Evolutionary conservation across 2,329 filamentous ascomycete genomes (phyloP), one percentile per base, ranked within the genome.

Genomic region (Lecanicillium sp.): DNA sequence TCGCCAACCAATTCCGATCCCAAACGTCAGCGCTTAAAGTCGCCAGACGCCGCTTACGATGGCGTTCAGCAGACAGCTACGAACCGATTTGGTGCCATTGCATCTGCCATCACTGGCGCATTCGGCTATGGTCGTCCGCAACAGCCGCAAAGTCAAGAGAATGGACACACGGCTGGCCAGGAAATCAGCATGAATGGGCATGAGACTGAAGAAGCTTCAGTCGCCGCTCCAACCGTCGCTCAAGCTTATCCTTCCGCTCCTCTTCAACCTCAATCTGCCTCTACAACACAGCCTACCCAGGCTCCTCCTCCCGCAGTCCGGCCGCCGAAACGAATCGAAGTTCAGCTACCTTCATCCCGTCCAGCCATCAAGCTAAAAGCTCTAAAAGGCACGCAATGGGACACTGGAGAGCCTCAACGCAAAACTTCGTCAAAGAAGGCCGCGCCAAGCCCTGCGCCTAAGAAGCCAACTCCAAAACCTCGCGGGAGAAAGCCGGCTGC

Each of bases 311-410:
- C 45, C 9, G 43, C 40, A n/a, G 32, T 33, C 4, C 33, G 45
- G 29, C 40, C 43, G 5, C 20, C 38, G 27, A 41, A 43, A 27
- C 34, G 43, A 12, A 44, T 37, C 25, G 29, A 37, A 16, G 20
- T 37, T 1, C 39, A 15, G 28, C 9, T 37, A 6, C 40, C 40
- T 13, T 17, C 6, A 14, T 33, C 22, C 16, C 53, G 55, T 7
- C 57, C 60, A 4, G 58, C 60, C 7, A 59, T 63, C 37, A 63
- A 63, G 40, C 27, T 61, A 5, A 52, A 55, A 5, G 59, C 57
- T 6, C 48, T 63, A 5, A 56, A 46, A 41, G 60, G 60, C 7
- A 63, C 60, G 11, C 58, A 52, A 51, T 64, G 60, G 60, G 60
- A 64, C 37, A 56, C 49, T 4, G 56, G 53, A 22, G 50, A 55